Evolutionary conservation across 805 yeast species (phyloP).

Genomic region (Kodamaea kakaduensis): DNA sequence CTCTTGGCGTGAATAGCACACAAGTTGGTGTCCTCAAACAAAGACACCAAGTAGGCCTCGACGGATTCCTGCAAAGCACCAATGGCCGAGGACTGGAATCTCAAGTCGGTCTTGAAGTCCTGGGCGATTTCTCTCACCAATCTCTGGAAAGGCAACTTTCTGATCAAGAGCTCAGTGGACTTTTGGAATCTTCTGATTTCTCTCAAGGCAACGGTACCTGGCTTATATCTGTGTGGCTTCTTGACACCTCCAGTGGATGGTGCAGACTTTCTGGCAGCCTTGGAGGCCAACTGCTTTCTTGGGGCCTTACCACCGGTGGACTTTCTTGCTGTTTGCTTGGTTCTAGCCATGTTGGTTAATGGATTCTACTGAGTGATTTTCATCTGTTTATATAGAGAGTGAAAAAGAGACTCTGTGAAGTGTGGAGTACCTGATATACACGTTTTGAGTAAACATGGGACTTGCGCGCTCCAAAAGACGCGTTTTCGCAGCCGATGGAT

Average conservation of each 20-base stretch:
- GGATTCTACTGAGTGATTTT: too few relatives aligned
- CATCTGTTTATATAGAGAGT: too few relatives aligned
- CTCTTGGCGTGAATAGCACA: constrained; percentile 49
- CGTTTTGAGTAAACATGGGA: neutral
- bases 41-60: constrained; percentile 45
- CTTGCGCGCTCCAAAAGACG: neutral
- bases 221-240: constrained; percentile 95
- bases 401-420: too few relatives aligned
- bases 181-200: constrained; percentile 98
- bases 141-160: constrained; percentile 97
- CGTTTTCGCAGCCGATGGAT: neutral
- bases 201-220: constrained; percentile 95
- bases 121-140: constrained; percentile 94
- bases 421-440: neutral
- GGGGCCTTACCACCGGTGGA: constrained; percentile 96
- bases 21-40: constrained; percentile 47
- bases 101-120: constrained; percentile 87
- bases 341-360: constrained; percentile 68
- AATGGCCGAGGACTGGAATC: constrained; percentile 71
- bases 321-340: constrained; percentile 92
- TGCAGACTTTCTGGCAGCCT: constrained; percentile 91
- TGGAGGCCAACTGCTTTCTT: constrained; percentile 89
- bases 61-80: constrained; percentile 48
- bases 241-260: constrained; percentile 92
- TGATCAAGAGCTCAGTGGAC: constrained; percentile 89